Conservation (phyloP, 306 rosid genomes). For the Acacia crassicarpa region DNA sequence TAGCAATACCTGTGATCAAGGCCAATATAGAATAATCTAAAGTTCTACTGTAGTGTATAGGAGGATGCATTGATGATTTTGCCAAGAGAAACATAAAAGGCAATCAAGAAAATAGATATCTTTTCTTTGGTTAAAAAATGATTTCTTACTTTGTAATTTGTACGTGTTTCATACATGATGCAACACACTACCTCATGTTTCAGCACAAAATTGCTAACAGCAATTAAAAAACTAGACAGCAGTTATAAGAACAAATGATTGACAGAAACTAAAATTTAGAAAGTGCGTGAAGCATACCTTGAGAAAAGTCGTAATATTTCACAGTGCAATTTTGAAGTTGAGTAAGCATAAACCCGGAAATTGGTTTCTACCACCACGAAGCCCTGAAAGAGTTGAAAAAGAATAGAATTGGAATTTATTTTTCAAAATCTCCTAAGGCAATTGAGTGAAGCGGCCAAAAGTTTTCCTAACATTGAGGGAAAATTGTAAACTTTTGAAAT, state of each 20-base stretch:
- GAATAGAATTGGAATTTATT: not conserved
- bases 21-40: conserved; percentile 26
- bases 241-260: not conserved
- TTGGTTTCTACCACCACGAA: conserved; percentile 94
- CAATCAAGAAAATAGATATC: not conserved
- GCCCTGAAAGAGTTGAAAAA: conserved; percentile 51
- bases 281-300: conserved; percentile 49
- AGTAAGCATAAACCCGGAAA: conserved; percentile 89
- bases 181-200: not conserved
- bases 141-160: not conserved
- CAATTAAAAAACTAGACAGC: not conserved
- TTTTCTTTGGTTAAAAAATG: too few species aligned
- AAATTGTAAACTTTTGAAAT: conserved; percentile 1
- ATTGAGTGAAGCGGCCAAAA: not conserved
- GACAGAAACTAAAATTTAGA: conserved; percentile 16
- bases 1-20: conserved; percentile 6
- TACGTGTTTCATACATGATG: not conserved
- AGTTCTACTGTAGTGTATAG: not conserved
- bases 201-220: not conserved
- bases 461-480: not conserved
- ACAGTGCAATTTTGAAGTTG: conserved; percentile 85
- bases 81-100: not conserved
- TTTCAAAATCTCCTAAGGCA: not conserved
- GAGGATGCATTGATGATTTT: not conserved
- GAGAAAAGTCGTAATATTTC: conserved; percentile 92